Evolutionary conservation across 768 basidiomycete genomes (phyloP).

Genomic region (Termitomyces bulborhizus): DNA sequence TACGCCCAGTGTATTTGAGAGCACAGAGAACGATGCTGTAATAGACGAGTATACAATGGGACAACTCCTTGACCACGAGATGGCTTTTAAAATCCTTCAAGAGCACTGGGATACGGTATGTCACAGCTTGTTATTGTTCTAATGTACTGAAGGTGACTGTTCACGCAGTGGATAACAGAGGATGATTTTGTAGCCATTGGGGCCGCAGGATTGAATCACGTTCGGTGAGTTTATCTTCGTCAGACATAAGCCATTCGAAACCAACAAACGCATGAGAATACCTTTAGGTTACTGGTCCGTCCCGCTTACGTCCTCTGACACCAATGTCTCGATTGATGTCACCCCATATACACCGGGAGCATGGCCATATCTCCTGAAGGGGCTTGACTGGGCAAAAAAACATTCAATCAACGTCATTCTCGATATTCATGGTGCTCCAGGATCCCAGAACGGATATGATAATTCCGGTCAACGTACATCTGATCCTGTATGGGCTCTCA

Average conservation of each 20-base stretch:
- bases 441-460: conserved; percentile 63
- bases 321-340: conserved; percentile 35
- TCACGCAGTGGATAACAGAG: conserved; percentile 52
- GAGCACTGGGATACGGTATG: conserved; percentile 52
- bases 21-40: conserved; percentile 47
- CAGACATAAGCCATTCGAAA: not conserved
- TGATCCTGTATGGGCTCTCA: conserved; percentile 50
- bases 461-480: conserved; percentile 64
- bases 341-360: conserved; percentile 58
- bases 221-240: conserved; percentile 36
- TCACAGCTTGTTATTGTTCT: conserved; percentile 1
- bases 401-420: conserved; percentile 64
- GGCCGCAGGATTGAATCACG: conserved; percentile 65
- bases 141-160: not conserved
- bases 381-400: conserved; percentile 57
- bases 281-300: conserved; percentile 78
- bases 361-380: conserved; percentile 61
- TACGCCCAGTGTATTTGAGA: conserved; percentile 66
- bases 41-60: conserved; percentile 63
- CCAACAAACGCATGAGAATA: conserved; percentile 34
- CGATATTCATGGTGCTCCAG: conserved; percentile 73
- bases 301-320: conserved; percentile 52
- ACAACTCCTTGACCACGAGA: conserved; percentile 36
- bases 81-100: conserved; percentile 36
- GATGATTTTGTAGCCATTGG: conserved; percentile 61